A percentile compares a stretch with the other conserved stretches of the same genome.
Conservation (phyloP, 2,329 filamentous ascomycete genomes). For the Tolypocladium sp. region DNA sequence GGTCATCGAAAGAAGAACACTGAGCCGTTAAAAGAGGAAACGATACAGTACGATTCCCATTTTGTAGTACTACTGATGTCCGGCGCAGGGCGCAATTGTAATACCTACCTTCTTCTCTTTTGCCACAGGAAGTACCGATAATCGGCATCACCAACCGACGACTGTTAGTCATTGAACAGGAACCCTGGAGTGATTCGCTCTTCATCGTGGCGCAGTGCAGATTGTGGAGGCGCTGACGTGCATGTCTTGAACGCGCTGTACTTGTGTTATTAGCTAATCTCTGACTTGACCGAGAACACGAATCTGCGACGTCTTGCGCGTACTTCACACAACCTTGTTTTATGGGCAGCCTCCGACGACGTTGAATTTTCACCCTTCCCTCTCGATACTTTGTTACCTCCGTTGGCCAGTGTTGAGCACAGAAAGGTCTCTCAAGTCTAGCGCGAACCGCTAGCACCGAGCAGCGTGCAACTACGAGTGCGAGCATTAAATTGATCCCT, state of each 20-base stretch:
- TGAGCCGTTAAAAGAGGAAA: background rate
- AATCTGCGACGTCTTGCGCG: background rate
- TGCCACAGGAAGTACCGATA: background rate
- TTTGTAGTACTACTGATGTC: background rate
- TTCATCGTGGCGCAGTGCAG: background rate
- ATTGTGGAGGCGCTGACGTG: background rate
- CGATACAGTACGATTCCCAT: background rate
- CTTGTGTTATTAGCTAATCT: background rate
- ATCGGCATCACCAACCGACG: background rate
- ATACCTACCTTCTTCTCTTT: background rate
- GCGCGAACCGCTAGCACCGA: background rate
- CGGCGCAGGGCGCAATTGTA: background rate
- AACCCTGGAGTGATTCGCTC: background rate
- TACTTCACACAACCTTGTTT: background rate
- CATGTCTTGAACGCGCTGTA: background rate
- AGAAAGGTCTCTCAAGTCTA: background rate
- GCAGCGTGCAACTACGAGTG: background rate
- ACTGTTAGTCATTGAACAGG: background rate
- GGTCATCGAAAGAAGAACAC: too few species aligned
- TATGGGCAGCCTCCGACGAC: background rate
- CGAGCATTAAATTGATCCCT: background rate
- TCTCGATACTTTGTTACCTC: background rate
- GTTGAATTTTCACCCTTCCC: background rate
- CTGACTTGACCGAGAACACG: background rate
- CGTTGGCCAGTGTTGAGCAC: background rate